Evolutionary conservation across 164 flowering plant species (phyloP).

Genomic region (Saururus chinensis): DNA sequence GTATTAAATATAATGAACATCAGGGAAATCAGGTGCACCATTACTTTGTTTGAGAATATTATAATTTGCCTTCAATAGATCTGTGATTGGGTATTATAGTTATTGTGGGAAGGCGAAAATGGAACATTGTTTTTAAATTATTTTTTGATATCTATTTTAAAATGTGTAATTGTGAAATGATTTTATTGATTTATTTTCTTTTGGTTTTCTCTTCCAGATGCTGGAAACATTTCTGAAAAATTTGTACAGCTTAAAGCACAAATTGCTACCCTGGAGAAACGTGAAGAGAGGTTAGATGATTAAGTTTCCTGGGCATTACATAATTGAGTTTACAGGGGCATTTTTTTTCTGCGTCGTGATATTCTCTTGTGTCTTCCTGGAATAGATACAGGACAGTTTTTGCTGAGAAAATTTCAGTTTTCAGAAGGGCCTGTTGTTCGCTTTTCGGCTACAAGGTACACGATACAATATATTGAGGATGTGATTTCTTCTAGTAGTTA

Average conservation of each 20-base stretch:
- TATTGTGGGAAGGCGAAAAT: too few relatives aligned
- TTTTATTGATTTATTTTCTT: neutral
- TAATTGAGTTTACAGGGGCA: neutral
- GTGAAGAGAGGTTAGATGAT: slow-evolving; percentile 77
- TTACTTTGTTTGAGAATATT: too few relatives aligned
- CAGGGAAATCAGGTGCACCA: too few relatives aligned
- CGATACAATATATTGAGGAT: neutral
- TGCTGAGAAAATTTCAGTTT: slow-evolving; percentile 92
- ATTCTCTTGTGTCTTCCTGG: slow-evolving; percentile 2
- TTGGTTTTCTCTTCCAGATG: slow-evolving; percentile 30
- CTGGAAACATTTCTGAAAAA: slow-evolving; percentile 66
- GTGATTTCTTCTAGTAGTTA: neutral
- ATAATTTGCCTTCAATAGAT: too few relatives aligned
- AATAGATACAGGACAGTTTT: slow-evolving; percentile 94
- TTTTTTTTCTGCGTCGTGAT: neutral
- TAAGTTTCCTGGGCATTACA: neutral
- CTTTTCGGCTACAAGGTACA: slow-evolving; percentile 97
- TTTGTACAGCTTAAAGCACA: slow-evolving; percentile 77
- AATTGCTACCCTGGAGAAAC: slow-evolving; percentile 90
- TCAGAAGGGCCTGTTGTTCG: slow-evolving; percentile 96
- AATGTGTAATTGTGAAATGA: neutral
- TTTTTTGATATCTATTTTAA: too few relatives aligned
- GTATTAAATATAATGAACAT: too few relatives aligned
- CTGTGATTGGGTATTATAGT: too few relatives aligned
- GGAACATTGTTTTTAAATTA: too few relatives aligned